Percentiles rank a stretch among this genome's conserved stretches.
Evolutionary conservation across 768 basidiomycete genomes (phyloP).

Genomic region (Suillus hirtellus): DNA sequence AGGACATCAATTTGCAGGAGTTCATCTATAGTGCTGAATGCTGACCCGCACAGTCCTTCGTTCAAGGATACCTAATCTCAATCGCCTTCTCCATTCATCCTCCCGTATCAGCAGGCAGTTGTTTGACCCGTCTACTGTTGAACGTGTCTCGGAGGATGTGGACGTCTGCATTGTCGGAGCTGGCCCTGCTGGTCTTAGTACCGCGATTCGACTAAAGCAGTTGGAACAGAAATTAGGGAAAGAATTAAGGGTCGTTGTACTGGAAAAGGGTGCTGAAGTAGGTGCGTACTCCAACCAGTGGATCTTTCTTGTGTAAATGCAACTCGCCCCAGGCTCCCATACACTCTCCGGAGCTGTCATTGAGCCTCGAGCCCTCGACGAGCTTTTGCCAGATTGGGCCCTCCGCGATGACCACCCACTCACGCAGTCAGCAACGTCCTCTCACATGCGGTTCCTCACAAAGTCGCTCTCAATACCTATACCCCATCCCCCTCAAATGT

Average conservation of each 20-base stretch:
- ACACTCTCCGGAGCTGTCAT: conserved; percentile 95
- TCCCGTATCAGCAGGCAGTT: conserved; percentile 30
- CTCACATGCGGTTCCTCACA: conserved; percentile 86
- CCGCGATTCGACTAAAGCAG: conserved; percentile 96
- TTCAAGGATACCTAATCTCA: neutral
- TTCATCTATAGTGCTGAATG: conserved; percentile 8
- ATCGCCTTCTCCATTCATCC: conserved; percentile 27
- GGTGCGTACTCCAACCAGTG: conserved; percentile 50
- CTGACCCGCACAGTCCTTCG: conserved; percentile 1
- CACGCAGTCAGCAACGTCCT: conserved; percentile 73
- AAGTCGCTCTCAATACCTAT: conserved; percentile 67
- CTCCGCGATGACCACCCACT: conserved; percentile 70
- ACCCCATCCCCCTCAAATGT: conserved; percentile 97
- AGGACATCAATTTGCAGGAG: neutral
- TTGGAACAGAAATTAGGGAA: conserved; percentile 77
- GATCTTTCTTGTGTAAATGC: neutral
- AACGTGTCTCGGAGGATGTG: conserved; percentile 87
- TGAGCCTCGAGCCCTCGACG: conserved; percentile 88
- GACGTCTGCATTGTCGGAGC: conserved; percentile 98
- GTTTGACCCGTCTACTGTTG: conserved; percentile 62
- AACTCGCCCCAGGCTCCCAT: conserved; percentile 69
- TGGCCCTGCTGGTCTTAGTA: conserved; percentile 92
- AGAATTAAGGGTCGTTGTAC: conserved; percentile 87
- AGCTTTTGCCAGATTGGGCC: conserved; percentile 87
- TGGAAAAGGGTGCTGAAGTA: conserved; percentile 94